These are phyloP conservation scores for Aspergillus ibericus DNA, from an alignment of 2,329 filamentous ascomycete genomes.

Conservation along the genomic window DNA sequence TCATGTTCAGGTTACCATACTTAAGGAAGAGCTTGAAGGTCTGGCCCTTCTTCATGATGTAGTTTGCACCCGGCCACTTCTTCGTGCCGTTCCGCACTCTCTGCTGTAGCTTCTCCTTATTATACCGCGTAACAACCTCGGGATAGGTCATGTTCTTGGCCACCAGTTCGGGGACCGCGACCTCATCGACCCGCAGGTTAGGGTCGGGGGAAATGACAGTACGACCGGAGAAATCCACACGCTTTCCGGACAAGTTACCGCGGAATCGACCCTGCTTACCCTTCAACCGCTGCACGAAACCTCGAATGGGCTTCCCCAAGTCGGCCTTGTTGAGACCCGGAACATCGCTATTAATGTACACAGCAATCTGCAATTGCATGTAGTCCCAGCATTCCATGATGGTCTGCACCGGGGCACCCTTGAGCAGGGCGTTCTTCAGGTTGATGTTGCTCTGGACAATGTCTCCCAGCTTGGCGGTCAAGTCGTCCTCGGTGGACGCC, in stretches of 20 bases:
- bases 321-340: conserved; percentile 88
- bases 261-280: conserved; percentile 97
- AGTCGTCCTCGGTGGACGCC: conserved; percentile 91
- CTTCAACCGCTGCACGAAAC: conserved; percentile 92
- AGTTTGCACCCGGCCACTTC: conserved; percentile 85
- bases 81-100: conserved; percentile 74
- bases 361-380: conserved; percentile 88
- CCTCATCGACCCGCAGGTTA: conserved; percentile 88
- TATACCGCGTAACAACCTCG: conserved; percentile 80
- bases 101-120: conserved; percentile 75
- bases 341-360: conserved; percentile 97
- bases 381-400: conserved; percentile 99
- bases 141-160: conserved; percentile 96
- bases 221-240: conserved; percentile 95
- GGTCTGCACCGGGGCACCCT: conserved; percentile 79
- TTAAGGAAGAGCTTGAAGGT: conserved; percentile 74
- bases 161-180: conserved; percentile 87
- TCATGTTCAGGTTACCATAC: conserved; percentile 68
- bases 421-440: conserved; percentile 77
- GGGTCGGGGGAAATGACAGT: conserved; percentile 98
- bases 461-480: conserved; percentile 95
- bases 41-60: conserved; percentile 69
- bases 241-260: conserved; percentile 95
- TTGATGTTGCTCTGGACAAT: conserved; percentile 91
- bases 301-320: conserved; percentile 83